phyloP scores from a whole-genome alignment of 2,329 filamentous ascomycete genomes.

The Epicoccum nigrum region DNA sequence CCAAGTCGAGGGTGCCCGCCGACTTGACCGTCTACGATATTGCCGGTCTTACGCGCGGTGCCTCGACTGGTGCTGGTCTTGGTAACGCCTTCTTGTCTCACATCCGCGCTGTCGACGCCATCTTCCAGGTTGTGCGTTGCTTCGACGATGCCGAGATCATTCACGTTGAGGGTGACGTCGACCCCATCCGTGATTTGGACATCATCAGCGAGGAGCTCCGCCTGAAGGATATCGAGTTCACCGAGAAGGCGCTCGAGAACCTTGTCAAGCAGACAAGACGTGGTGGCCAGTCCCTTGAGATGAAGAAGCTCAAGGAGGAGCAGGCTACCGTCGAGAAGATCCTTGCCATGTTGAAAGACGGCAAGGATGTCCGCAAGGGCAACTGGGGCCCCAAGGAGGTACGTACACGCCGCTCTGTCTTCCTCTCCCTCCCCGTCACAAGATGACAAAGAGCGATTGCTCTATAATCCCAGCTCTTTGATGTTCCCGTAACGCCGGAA shows the following conservation, averaged over 20 bases:
- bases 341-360: conserved; percentile 78
- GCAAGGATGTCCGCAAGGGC: conserved; percentile 92
- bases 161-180: conserved; percentile 98
- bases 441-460: conserved; percentile 99
- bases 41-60: conserved; percentile 91
- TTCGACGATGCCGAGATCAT: conserved; percentile 99
- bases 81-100: conserved; percentile 98
- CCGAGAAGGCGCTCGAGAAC: conserved; percentile 91
- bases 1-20: conserved; percentile 95
- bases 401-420: conserved; percentile 51
- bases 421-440: conserved; percentile 51
- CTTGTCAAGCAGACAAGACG: conserved; percentile 93
- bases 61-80: conserved; percentile 95
- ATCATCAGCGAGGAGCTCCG: conserved; percentile 97
- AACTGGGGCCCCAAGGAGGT: conserved; percentile 95
- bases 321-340: conserved; percentile 93
- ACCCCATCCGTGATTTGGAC: conserved; percentile 89
- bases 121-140: conserved; percentile 95
- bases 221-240: conserved; percentile 98
- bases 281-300: conserved; percentile 93
- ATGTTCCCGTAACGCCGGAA: conserved; percentile 82
- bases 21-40: conserved; percentile 99
- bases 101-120: conserved; percentile 96
- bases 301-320: conserved; percentile 96
- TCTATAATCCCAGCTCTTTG: conserved; percentile 99